These are phyloP conservation scores for Austroboletus niveus DNA, from an alignment of 1,284 basidiomycete genomes.

Conservation along the genomic window DNA sequence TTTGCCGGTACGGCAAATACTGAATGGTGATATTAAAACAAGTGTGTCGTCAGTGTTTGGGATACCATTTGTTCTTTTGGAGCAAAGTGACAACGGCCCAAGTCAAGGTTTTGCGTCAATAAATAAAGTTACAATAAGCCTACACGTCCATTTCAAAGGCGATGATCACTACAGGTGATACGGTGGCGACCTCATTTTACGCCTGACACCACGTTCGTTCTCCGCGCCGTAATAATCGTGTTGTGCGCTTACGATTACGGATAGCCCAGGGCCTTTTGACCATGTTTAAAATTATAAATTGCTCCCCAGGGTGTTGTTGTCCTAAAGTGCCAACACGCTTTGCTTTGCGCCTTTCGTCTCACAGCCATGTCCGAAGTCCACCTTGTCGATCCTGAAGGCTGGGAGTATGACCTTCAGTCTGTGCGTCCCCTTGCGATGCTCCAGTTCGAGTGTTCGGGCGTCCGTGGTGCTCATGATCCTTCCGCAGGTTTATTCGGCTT, in stretches of 20 bases:
- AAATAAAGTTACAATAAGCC: constrained; percentile 2
- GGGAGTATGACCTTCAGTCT: constrained; percentile 84
- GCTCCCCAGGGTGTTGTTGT: background rate
- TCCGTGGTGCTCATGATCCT: constrained; percentile 1
- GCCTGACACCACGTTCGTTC: constrained; percentile 14
- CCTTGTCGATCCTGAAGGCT: constrained; percentile 74
- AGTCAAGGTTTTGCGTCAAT: background rate
- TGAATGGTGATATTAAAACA: background rate
- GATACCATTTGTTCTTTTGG: background rate
- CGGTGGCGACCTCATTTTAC: constrained; percentile 22
- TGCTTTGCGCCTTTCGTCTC: background rate
- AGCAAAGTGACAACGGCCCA: background rate
- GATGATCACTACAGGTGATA: constrained; percentile 9
- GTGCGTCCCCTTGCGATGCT: constrained; percentile 37
- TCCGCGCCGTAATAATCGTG: constrained; percentile 14
- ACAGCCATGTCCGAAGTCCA: constrained; percentile 61
- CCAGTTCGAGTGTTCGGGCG: background rate
- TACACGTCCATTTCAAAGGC: background rate
- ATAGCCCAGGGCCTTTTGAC: constrained; percentile 1
- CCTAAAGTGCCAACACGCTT: background rate
- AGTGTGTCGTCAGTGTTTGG: too few relatives aligned
- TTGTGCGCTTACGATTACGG: constrained; percentile 15
- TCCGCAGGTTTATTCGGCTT: constrained; percentile 74
- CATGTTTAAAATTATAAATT: constrained; percentile 22
- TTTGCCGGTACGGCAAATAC: background rate